Evolutionary conservation across 768 basidiomycete genomes (phyloP), one percentile per base, ranked within the genome.

Genomic region (Lentinus brumalis): DNA sequence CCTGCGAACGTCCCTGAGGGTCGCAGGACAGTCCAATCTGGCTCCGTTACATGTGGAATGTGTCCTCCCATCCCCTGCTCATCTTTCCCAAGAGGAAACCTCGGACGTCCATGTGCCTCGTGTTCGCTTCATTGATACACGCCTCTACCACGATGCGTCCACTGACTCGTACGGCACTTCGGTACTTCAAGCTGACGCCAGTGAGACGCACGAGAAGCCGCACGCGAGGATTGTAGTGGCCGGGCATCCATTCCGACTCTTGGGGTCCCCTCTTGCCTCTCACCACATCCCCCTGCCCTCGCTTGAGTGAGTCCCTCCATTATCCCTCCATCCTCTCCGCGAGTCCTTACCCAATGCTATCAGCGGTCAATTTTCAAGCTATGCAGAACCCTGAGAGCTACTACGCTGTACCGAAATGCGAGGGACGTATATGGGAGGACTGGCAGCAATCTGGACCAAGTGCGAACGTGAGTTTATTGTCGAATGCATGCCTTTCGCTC

Each of bases 371-470:
- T 31, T 40, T 16, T 54, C 56, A 53, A 53, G 59, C 59, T 11
- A 72, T 72, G 71, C 67, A 66, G 56, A 66, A 61, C 35, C 46
- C 59, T 3, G 67, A 47, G 59, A 66, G 63, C 50, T 67, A 66
- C 45, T 69, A 66, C 51, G 45, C 64, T 38, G 59, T 64, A 8
- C 61, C 66, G 12, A 56, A 62, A 32, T 58, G 58, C 46, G 64
- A 64, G 38, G 67, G 65, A 50, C 60, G 62, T 53, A 58, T 65
- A 12, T 65, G 68, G 64, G 42, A 54, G 29, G 67, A 67, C 39
- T 72, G 71, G 71, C 45, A 62, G 53, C 62, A 62, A 39, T 64
- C 67, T 52, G 55, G 60, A 35, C 54, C 57, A 50, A 46, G 51
- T 42, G 57, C 38, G 14, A 69, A 67, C 54, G 71, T 72, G 49